Evolutionary conservation across 2,329 filamentous ascomycete species (phyloP).

Genomic region (Ascochyta koolunga): DNA sequence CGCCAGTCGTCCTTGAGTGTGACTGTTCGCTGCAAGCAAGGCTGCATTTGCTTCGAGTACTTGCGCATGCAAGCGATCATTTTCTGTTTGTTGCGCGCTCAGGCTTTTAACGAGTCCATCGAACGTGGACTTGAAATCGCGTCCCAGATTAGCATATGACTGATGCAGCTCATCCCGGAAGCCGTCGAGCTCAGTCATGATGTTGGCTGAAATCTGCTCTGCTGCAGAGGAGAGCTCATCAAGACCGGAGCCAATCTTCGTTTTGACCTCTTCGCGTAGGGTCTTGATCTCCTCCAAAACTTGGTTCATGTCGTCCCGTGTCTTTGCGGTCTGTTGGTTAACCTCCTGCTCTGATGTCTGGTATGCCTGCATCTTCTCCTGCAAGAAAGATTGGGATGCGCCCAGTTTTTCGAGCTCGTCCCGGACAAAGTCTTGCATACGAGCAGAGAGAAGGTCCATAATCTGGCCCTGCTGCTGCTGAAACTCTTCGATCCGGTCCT

Average conservation of each 20-base stretch:
- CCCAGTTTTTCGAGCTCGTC: constrained; percentile 75
- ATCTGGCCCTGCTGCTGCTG: constrained; percentile 74
- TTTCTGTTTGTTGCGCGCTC: constrained; percentile 76
- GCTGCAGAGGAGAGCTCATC: constrained; percentile 83
- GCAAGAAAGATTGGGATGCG: constrained; percentile 71
- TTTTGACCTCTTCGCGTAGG: constrained; percentile 87
- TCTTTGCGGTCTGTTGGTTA: constrained; percentile 68
- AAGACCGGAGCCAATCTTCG: constrained; percentile 81
- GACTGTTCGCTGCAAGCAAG: constrained; percentile 71
- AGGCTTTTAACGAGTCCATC: constrained; percentile 79
- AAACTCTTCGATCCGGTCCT: constrained; percentile 75
- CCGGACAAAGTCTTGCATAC: constrained; percentile 78
- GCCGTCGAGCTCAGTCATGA: constrained; percentile 81
- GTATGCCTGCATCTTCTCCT: constrained; percentile 72
- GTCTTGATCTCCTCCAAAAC: constrained; percentile 90
- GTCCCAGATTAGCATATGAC: constrained; percentile 82
- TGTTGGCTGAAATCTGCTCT: constrained; percentile 86
- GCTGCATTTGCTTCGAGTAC: constrained; percentile 72
- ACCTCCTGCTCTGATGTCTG: constrained; percentile 71
- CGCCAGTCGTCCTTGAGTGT: constrained; percentile 70
- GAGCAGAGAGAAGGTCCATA: constrained; percentile 68
- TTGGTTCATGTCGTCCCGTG: constrained; percentile 86
- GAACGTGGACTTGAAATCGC: constrained; percentile 85
- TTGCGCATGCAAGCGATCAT: constrained; percentile 73
- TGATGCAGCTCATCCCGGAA: constrained; percentile 83